Base-by-base conservation (phyloP, 805 yeast genomes). In the Yamadazyma olivae region DNA sequence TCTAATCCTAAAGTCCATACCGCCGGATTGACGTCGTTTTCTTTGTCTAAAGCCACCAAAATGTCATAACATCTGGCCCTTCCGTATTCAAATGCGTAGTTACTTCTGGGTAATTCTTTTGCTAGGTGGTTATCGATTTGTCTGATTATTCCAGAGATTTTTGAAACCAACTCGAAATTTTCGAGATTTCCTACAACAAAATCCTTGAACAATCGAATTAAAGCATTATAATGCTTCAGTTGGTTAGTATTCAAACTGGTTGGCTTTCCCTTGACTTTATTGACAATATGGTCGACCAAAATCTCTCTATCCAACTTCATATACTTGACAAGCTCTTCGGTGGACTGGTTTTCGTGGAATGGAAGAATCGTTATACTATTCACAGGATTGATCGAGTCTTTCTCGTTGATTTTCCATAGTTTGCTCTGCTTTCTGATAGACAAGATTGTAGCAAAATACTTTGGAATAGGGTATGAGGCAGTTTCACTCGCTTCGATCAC, bases 121-220 rank as follows among this genome's bases (percentile, higher is more conserved):
- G 19, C 15, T 3, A 38, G 5, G 12, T 21, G 12, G 4, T 17
- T 13, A 20, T 26, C 41, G 6, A 39, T 12, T 6, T 22, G 22
- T 27, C 71, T 44, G 12, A 67, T 50, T 3, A 67, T 41, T 7
- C 54, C 49, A 6, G 58, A 62, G 13, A 79, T 58, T 16, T 75
- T 53, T 0, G 86, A 70, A 35, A 74, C 78, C 5, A 72, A 54
- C 10, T 56, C 55, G 2, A 61, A 64, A 15, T 71, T 68, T 49
- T 75, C 71, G 21, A 73, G 49, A 31, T 79, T 77, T 0, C 79
- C 82, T 5, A 77, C 74, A 2, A 76, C 68, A 51, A 75, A 82
- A 27, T 75, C 74, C 40, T 70, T 73, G 36, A 83, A 50, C 31
- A 81, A 43, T 15, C 59, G 61, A 10, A 80, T 49, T 3, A 75